Base-by-base conservation (phyloP, 305 asterid species). In the Solanum chacoense region DNA sequence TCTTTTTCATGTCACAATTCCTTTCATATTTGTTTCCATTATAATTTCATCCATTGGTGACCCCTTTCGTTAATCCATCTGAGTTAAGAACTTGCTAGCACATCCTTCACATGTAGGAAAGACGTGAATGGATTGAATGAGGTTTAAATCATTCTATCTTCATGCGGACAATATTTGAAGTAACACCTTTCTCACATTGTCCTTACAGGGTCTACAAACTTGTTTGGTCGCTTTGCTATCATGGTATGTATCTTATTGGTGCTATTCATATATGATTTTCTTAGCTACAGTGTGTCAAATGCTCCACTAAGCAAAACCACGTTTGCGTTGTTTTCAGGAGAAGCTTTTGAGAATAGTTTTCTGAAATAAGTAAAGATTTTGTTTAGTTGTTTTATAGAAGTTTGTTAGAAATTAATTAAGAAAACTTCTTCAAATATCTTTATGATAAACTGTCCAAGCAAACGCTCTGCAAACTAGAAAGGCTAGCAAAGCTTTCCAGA, bases 171-270 rank as follows among this genome's bases (percentile, higher is more conserved):
- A 37, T 72, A 75, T 88, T 88, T 89, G 75, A 88, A 59, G 34
- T 88, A 88, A 91, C 87, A 88, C 40, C 85, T 87, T 72, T 88
- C 86, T 86, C 87, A 84, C 91, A 59, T 88, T 90, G 79, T 89
- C 22, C 87, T 86, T 91, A 38, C 96, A 97, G 99, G 99, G 99
- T 88, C 86, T 97, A 92, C 99, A 93, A 90, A 95, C 98, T 86
- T 98, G 99, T 93, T 93, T 96, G 87, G 98, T 98, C 86, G 96
- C 98, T 84, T 92, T 98, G 42, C 90, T 98, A 87, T 95, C 98
- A 88, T 95, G 99, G 99, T 98, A 96, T 77, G 95, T 91, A 83
- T 79, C 74, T 34, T 91, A 40, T 80, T 67, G 40, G 36, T 85
- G 40, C 24, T 86, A 29, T 72, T 67, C 81, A 8, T 87, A n/a